phyloP scores from a whole-genome alignment of 306 rosid genomes.

The Bauhinia variegata region DNA sequence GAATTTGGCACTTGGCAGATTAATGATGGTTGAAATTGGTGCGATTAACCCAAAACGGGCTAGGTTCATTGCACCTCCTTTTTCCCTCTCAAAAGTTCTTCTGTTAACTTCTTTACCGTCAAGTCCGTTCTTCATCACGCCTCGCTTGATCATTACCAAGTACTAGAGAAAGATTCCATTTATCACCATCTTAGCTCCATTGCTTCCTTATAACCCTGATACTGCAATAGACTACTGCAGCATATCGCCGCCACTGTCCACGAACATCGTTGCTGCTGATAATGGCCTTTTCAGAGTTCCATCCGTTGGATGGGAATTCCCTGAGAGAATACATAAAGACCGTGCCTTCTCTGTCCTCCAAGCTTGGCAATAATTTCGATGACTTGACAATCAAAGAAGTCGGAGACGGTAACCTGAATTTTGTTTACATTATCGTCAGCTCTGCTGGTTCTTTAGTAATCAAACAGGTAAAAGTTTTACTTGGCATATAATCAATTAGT shows the following conservation, averaged over 20 bases:
- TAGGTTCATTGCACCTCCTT: conserved; percentile 48
- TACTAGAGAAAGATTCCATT: conserved; percentile 13
- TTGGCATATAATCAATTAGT: background rate
- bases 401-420: conserved; percentile 92
- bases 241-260: conserved; percentile 9
- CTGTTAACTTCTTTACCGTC: background rate
- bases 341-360: conserved; percentile 68
- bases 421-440: conserved; percentile 66
- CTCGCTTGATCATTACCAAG: background rate
- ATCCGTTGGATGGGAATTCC: conserved; percentile 63
- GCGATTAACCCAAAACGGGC: too few relatives aligned
- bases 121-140: background rate
- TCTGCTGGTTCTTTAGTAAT: conserved; percentile 74
- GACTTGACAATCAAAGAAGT: conserved; percentile 67
- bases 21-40: too few relatives aligned
- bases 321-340: conserved; percentile 72
- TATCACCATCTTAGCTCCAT: background rate
- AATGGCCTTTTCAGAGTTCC: conserved; percentile 71
- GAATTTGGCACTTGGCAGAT: too few relatives aligned
- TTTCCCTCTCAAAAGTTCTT: too few relatives aligned
- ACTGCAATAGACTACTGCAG: too few relatives aligned
- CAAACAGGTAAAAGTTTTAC: conserved; percentile 63
- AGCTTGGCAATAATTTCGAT: conserved; percentile 56
- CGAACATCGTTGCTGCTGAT: background rate
- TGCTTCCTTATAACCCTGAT: background rate